Base-by-base conservation (phyloP, 768 basidiomycete genomes). In the Austroboletus eburneus region DNA sequence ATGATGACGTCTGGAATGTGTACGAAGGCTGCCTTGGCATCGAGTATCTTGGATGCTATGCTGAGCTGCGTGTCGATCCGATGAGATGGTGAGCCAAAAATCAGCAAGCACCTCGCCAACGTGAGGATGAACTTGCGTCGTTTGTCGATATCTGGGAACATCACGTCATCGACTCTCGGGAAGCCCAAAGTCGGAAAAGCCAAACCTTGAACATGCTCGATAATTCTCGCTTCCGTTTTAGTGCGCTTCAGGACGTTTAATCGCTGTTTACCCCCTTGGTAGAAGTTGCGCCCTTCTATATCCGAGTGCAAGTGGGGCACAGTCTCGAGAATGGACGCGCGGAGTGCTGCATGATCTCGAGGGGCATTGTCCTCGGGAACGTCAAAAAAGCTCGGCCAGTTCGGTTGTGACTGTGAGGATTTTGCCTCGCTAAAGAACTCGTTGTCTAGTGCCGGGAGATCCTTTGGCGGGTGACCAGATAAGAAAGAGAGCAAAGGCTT, bases 11-110 rank as follows among this genome's bases (percentile, higher is more conserved):
- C 81, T 4, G 88, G 85, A 30, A 90, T 74, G 63, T 91, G 89
- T 17, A 95, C 84, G 58, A 95, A 91, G 58, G 85, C 83, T 45
- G 87, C 86, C 55, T 85, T 77, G 51, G 90, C 76, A 25, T 86
- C 81, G 14, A 96, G 77, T 46, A 90, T 85, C 10, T 76, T 70
- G 6, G 91, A 85, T 3, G 90, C 91, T 4, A 87, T 80, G 48
- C 76, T 74, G 33, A 97, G 78, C 63, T 94, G 92, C 1, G 89
- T 83, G 68, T 95, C 91, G 52, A 94, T 85, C 17, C 94, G 78
- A 65, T 96, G 94, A 18, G 91, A 91, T 2, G 92, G 92, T n/a
- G 92, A 88, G 17, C 93, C 93, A 63, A 89, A 94, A n/a, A 83
- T 76, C 62, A 97, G 79, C 48, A 97, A 76, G 10, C 89, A 88